A percentile compares a stretch with the other conserved stretches of the same genome.
phyloP scores from a whole-genome alignment of 331 rosid genomes.

The Rosa hybrid region DNA sequence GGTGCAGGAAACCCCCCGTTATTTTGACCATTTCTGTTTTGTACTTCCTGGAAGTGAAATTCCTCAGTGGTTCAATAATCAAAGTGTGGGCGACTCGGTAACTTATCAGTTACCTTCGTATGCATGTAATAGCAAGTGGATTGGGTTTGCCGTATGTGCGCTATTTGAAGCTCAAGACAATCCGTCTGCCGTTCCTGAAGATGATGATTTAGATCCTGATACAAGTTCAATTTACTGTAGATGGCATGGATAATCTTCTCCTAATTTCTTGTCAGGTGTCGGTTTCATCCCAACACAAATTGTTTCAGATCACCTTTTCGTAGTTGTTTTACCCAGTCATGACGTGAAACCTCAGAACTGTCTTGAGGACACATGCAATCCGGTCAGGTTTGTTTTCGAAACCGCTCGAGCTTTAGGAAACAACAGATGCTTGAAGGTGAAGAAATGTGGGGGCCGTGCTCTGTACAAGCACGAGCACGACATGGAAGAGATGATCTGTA shows the following conservation, averaged over 20 bases:
- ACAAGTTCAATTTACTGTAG: no score
- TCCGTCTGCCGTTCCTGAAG: not conserved
- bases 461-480: not conserved
- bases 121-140: not conserved
- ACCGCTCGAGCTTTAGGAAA: no score
- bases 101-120: not conserved
- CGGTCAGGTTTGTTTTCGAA: not conserved
- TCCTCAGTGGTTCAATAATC: not conserved
- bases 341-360: not conserved
- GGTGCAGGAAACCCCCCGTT: not conserved
- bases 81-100: not conserved
- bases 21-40: not conserved
- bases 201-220: no score
- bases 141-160: not conserved
- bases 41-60: not conserved
- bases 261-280: no score
- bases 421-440: not conserved
- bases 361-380: not conserved
- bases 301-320: not conserved
- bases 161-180: not conserved
- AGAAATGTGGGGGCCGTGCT: not conserved
- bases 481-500: not conserved
- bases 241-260: no score
- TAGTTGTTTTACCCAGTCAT: not conserved
- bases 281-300: no score